Percentiles rank a stretch among this genome's conserved stretches.
Conservation (phyloP, 345 rosid genomes). For the Heritiera littoralis region DNA sequence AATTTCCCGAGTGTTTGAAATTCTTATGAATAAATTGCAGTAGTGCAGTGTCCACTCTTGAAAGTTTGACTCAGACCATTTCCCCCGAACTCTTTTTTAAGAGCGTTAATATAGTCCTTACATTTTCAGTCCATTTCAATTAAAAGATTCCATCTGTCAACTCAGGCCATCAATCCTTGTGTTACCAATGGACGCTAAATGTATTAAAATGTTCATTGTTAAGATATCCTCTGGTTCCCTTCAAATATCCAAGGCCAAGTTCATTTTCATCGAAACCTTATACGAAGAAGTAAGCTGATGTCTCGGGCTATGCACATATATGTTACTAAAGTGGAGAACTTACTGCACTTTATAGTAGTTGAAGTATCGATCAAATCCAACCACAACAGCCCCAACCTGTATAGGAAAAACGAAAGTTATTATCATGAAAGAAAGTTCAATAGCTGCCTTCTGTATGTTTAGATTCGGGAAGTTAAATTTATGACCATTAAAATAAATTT, state of each 20-base stretch:
- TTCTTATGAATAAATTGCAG: too few relatives aligned
- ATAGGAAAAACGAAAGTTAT: conserved; percentile 24
- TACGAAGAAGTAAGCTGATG: background rate
- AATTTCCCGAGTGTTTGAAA: too few relatives aligned
- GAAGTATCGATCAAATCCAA: conserved; percentile 84
- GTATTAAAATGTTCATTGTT: background rate
- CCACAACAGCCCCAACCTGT: conserved; percentile 98
- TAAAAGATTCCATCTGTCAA: background rate
- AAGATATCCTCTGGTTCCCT: background rate
- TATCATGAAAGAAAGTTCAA: background rate
- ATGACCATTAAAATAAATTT: background rate
- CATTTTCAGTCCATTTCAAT: background rate
- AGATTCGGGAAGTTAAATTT: background rate
- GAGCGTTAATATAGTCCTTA: background rate
- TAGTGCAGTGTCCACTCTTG: background rate
- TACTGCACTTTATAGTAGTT: conserved; percentile 96
- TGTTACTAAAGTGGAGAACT: conserved; percentile 23
- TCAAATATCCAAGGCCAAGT: background rate
- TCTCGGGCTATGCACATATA: too few relatives aligned
- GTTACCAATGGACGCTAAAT: background rate
- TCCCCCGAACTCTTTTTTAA: background rate
- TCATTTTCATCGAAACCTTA: background rate
- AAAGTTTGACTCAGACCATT: background rate
- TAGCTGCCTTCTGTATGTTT: background rate
- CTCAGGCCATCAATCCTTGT: background rate